phyloP scores from a whole-genome alignment of 1,284 basidiomycete genomes.

The Singerocomus inundabilis region DNA sequence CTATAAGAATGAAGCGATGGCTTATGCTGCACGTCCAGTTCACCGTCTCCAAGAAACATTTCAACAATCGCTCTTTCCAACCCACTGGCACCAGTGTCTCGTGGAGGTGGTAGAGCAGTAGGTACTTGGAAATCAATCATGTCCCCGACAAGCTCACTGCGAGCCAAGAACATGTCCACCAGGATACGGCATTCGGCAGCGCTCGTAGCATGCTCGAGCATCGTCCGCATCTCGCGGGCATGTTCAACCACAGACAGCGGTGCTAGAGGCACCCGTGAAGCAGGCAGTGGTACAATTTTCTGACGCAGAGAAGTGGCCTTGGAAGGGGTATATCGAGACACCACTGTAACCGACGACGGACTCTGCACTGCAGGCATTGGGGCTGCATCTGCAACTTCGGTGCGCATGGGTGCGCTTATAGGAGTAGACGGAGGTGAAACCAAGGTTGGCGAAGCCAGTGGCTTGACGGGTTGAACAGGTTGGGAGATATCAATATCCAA shows the following conservation, averaged over 20 bases:
- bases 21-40: neutral
- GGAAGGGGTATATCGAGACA: conserved; percentile 14
- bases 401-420: conserved; percentile 3
- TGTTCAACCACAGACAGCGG: conserved; percentile 37
- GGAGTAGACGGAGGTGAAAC: conserved; percentile 9
- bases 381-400: conserved; percentile 1
- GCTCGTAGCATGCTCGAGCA: conserved; percentile 69
- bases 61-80: conserved; percentile 46
- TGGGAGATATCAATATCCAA: conserved; percentile 10
- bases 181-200: conserved; percentile 83
- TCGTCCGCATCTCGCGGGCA: conserved; percentile 63
- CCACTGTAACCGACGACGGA: conserved; percentile 1
- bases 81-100: conserved; percentile 9
- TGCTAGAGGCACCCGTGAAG: conserved; percentile 3
- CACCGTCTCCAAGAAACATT: conserved; percentile 46
- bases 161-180: conserved; percentile 75
- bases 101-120: conserved; percentile 4
- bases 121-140: conserved; percentile 9
- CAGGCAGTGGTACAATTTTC: conserved; percentile 3
- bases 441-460: conserved; percentile 4
- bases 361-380: conserved; percentile 1
- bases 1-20: neutral
- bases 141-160: conserved; percentile 43
- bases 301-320: conserved; percentile 17
- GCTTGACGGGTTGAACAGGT: conserved; percentile 2